A percentile compares a stretch with the other conserved stretches of the same genome.
Evolutionary conservation across 169 alveolate species (phyloP).

Genomic region (Plasmodium relictum): DNA sequence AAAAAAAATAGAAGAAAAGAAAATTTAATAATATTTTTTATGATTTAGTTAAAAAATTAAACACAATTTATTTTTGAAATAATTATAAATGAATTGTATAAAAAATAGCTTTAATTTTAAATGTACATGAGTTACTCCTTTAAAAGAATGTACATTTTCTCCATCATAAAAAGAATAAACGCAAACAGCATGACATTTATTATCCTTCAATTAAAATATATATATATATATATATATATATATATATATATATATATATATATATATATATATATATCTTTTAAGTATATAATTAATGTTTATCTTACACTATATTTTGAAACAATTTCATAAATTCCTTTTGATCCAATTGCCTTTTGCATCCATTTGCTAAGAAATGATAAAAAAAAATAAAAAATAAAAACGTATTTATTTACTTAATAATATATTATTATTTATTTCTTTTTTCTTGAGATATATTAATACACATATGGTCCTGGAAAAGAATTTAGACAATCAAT

Average conservation of each 20-base stretch:
- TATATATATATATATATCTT: too few relatives aligned
- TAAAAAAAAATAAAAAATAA: background rate
- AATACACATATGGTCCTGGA: conserved; percentile 65
- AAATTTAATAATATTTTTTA: background rate
- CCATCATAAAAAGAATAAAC: conserved; percentile 67
- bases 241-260: background rate
- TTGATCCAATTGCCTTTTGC: background rate
- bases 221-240: background rate
- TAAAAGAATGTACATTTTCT: conserved; percentile 17
- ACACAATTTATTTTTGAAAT: too few relatives aligned
- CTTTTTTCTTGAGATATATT: background rate
- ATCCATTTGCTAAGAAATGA: background rate
- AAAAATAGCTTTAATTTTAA: background rate
- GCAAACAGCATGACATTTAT: conserved; percentile 53
- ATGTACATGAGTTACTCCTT: conserved; percentile 66
- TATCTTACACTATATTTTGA: background rate
- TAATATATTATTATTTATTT: background rate
- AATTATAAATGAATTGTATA: too few relatives aligned
- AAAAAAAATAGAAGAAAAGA: background rate
- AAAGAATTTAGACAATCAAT: conserved; percentile 26
- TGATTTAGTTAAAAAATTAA: background rate
- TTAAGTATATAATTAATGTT: background rate
- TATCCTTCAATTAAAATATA: background rate
- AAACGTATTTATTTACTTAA: background rate
- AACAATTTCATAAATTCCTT: background rate